Evolutionary conservation across 2,329 filamentous ascomycete genomes (phyloP).

Genomic region (Colletotrichum costaricense): DNA sequence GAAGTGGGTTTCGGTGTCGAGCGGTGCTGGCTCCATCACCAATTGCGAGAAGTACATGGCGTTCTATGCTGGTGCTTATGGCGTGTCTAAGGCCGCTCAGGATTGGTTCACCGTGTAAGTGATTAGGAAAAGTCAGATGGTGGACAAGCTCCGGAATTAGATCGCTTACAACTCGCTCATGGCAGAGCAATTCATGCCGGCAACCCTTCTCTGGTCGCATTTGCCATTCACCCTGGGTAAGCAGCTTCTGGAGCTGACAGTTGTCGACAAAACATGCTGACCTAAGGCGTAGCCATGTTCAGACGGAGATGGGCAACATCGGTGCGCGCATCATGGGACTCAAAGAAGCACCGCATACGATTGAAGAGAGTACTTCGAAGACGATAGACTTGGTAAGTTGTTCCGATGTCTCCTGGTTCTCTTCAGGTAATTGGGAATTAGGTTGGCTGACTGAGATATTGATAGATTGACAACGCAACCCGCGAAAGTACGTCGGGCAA

Average conservation of each 20-base stretch:
- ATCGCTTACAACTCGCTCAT: background rate
- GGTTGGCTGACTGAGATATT: background rate
- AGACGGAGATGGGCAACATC: conserved; percentile 54
- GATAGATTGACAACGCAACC: conserved; percentile 49
- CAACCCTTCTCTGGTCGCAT: conserved; percentile 1
- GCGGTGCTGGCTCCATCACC: conserved; percentile 40
- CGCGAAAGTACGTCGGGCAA: conserved; percentile 40
- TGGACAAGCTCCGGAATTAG: background rate
- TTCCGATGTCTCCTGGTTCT: too few species aligned
- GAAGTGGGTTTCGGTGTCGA: conserved; percentile 45
- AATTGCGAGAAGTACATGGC: conserved; percentile 35
- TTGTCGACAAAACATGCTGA: background rate
- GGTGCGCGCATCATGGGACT: conserved; percentile 46
- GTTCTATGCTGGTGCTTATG: conserved; percentile 41
- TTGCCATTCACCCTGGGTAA: conserved; percentile 40
- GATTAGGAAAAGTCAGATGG: background rate
- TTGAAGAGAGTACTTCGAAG: conserved; percentile 48
- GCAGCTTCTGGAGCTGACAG: background rate
- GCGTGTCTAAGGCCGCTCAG: conserved; percentile 44
- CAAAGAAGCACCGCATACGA: conserved; percentile 44
- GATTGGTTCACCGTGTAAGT: conserved; percentile 42
- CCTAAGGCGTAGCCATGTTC: conserved; percentile 44
- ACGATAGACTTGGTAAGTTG: conserved; percentile 39
- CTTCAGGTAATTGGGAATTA: background rate
- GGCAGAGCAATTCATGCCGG: conserved; percentile 1